These are phyloP conservation scores for Sphaerobolus stellatus DNA, from an alignment of 1,284 basidiomycete genomes.

Conservation along the genomic window DNA sequence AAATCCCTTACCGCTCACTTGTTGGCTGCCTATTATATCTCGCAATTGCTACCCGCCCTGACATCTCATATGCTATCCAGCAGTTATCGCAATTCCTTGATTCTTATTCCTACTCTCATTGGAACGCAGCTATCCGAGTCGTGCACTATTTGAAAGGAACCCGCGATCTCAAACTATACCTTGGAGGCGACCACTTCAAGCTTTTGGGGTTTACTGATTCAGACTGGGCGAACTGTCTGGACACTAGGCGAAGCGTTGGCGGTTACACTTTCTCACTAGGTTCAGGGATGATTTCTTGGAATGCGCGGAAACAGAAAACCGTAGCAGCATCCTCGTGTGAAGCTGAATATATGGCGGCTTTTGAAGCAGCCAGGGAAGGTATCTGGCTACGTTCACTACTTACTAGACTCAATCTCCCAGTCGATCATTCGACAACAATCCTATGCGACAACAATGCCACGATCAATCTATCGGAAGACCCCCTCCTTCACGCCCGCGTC, in stretches of 20 bases:
- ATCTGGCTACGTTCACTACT: constrained; percentile 26
- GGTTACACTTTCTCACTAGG: constrained; percentile 33
- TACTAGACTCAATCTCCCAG: neutral
- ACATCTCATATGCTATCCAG: constrained; percentile 26
- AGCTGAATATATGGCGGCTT: constrained; percentile 34
- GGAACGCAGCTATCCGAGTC: constrained; percentile 23
- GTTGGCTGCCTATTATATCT: constrained; percentile 25
- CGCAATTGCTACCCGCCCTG: constrained; percentile 23
- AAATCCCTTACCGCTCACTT: constrained; percentile 23
- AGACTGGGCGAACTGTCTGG: constrained; percentile 19
- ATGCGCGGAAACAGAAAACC: constrained; percentile 25
- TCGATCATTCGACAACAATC: constrained; percentile 14
- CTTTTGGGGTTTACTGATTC: constrained; percentile 5
- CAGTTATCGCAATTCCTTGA: constrained; percentile 20
- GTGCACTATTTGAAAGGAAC: constrained; percentile 41
- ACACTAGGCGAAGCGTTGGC: constrained; percentile 19
- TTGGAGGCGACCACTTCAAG: neutral
- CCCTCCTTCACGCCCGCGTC: constrained; percentile 20
- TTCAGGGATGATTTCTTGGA: constrained; percentile 30
- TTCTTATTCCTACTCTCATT: constrained; percentile 23
- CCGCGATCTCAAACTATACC: constrained; percentile 10
- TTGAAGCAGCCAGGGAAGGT: constrained; percentile 27
- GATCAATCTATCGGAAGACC: constrained; percentile 19
- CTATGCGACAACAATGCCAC: constrained; percentile 26
- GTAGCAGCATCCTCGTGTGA: constrained; percentile 30